Evolutionary conservation across 2,329 filamentous ascomycete genomes (phyloP).

Genomic region (Nothophoma quercina): DNA sequence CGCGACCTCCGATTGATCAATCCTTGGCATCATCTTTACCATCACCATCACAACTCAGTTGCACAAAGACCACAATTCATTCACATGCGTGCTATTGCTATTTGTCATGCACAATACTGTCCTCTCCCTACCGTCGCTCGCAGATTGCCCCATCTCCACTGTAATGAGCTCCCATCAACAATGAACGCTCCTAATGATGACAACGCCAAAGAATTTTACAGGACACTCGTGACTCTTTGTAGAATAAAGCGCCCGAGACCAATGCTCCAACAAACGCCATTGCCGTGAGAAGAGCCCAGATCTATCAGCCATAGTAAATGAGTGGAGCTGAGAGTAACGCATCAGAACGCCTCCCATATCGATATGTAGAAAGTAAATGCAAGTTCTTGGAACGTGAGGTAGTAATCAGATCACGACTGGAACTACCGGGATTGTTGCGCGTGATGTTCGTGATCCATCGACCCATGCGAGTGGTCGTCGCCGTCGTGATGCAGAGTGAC

Average conservation of each 20-base stretch:
- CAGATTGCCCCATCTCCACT: background rate
- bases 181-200: conserved; percentile 11
- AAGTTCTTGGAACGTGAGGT: background rate
- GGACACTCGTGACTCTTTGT: conserved; percentile 2
- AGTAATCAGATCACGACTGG: background rate
- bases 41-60: background rate
- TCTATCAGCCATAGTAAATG: conserved; percentile 35
- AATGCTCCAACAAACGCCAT: conserved; percentile 29
- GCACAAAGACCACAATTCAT: background rate
- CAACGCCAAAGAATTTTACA: conserved; percentile 15
- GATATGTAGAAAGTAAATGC: conserved; percentile 12
- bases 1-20: conserved; percentile 26
- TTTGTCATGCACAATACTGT: background rate
- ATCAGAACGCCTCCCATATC: conserved; percentile 30
- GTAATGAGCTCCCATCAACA: background rate
- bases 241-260: conserved; percentile 4
- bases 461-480: conserved; percentile 67
- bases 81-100: conserved; percentile 11
- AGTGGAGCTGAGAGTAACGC: conserved; percentile 40
- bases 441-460: conserved; percentile 28
- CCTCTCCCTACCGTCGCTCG: background rate
- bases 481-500: conserved; percentile 97
- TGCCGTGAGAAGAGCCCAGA: conserved; percentile 24
- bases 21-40: conserved; percentile 7
- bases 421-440: conserved; percentile 27